Percentiles rank a stretch among this genome's conserved stretches.
Evolutionary conservation across 371 early-diverging fungal genomes (phyloP).

Genomic region (Parasitella parasitica): DNA sequence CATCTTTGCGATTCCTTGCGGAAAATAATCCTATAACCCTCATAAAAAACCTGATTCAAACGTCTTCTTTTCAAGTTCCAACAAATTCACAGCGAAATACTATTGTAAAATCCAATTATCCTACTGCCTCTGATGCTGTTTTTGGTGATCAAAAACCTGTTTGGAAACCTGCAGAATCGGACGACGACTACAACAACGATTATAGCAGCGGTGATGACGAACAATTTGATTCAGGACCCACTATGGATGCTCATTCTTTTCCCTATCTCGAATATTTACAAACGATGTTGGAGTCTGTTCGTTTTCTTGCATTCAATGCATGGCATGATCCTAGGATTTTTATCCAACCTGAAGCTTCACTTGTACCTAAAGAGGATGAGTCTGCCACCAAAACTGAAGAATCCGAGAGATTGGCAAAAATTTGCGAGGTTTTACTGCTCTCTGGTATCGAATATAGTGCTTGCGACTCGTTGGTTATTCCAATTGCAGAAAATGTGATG

Average conservation of each 20-base stretch:
- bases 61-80: no score
- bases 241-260: neutral
- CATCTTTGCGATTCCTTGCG: no score
- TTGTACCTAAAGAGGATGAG: neutral
- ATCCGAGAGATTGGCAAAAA: neutral
- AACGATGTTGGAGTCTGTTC: neutral
- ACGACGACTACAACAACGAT: neutral
- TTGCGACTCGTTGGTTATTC: neutral
- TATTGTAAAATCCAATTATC: neutral
- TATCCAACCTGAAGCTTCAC: neutral
- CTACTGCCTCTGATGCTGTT: neutral
- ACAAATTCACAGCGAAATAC: neutral
- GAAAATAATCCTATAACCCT: no score
- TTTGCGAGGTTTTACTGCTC: neutral
- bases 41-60: no score
- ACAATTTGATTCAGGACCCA: neutral
- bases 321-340: neutral
- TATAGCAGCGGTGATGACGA: no score
- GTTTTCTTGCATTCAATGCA: neutral
- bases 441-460: neutral
- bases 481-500: neutral
- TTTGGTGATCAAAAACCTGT: neutral
- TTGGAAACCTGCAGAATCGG: neutral
- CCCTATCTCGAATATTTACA: neutral
- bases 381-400: neutral